A percentile compares a stretch with the other conserved stretches of the same genome.
Evolutionary conservation across 345 rosid species (phyloP).

Genomic region (Corchorus capsularis): DNA sequence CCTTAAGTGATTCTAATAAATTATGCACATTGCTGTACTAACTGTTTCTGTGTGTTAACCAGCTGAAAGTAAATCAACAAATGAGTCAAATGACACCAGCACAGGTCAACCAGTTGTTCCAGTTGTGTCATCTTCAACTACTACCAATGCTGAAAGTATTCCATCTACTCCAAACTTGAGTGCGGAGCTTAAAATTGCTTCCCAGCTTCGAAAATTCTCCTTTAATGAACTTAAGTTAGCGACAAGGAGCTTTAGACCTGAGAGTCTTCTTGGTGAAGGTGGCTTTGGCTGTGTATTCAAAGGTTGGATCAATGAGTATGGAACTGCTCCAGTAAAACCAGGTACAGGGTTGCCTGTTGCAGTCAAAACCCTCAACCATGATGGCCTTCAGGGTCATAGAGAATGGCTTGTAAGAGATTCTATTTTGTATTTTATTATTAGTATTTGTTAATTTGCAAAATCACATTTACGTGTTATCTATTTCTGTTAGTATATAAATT

Average conservation of each 20-base stretch:
- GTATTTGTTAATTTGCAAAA: neutral
- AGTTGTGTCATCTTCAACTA: conserved; percentile 32
- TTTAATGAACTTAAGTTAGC: conserved; percentile 40
- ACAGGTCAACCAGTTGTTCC: conserved; percentile 36
- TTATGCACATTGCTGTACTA: too few relatives aligned
- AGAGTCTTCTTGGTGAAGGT: conserved; percentile 46
- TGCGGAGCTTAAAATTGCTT: conserved; percentile 41
- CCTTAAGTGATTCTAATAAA: neutral
- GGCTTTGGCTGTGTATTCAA: conserved; percentile 61
- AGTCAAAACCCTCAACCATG: conserved; percentile 51
- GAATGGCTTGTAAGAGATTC: conserved; percentile 59
- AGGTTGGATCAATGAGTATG: conserved; percentile 49
- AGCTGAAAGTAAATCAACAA: conserved; percentile 36
- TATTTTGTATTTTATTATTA: neutral
- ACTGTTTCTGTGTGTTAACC: neutral
- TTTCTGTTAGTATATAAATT: neutral
- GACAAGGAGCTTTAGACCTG: conserved; percentile 39
- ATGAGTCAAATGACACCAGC: conserved; percentile 30
- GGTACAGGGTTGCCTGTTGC: conserved; percentile 52
- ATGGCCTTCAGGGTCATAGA: conserved; percentile 62
- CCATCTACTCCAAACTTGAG: conserved; percentile 33
- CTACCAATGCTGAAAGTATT: conserved; percentile 38
- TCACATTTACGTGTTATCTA: neutral
- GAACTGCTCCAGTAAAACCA: conserved; percentile 40
- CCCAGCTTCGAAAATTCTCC: conserved; percentile 42